Conservation (phyloP, 345 rosid species). For the Eucalyptus albens region DNA sequence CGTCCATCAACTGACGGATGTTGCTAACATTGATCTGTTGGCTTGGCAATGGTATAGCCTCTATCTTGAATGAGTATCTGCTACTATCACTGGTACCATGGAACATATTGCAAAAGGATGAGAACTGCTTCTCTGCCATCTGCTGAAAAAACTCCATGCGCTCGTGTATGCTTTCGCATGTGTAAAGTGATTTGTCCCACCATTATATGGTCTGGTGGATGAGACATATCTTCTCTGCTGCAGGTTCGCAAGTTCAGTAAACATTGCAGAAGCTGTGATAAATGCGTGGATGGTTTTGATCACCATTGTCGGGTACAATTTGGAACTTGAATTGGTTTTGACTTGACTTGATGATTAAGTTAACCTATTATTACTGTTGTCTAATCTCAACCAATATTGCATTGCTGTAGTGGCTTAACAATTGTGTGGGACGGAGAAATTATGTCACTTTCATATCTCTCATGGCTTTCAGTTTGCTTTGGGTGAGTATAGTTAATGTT, state of each 20-base stretch:
- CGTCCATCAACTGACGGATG: neutral
- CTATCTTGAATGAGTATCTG: neutral
- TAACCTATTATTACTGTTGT: neutral
- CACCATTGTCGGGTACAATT: constrained; percentile 89
- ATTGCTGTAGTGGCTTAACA: constrained; percentile 92
- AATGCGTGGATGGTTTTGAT: constrained; percentile 96
- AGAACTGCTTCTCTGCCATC: neutral
- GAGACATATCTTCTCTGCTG: neutral
- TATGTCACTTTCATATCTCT: constrained; percentile 78
- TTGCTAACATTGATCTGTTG: neutral
- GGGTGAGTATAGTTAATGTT: constrained; percentile 41
- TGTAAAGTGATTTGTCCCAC: neutral
- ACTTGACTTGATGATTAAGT: neutral
- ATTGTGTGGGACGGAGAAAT: constrained; percentile 91
- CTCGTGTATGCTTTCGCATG: neutral
- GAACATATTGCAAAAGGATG: neutral
- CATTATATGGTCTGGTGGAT: neutral
- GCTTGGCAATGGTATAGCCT: neutral
- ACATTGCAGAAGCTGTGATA: constrained; percentile 95
- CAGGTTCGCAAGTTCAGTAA: constrained; percentile 97
- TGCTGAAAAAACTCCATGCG: neutral
- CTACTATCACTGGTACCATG: neutral
- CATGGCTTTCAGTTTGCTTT: constrained; percentile 81
- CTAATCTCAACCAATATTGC: constrained; percentile 7
- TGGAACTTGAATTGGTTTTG: neutral